phyloP scores from a whole-genome alignment of 192 early-diverging fungal genomes.

The Backusella circina region DNA sequence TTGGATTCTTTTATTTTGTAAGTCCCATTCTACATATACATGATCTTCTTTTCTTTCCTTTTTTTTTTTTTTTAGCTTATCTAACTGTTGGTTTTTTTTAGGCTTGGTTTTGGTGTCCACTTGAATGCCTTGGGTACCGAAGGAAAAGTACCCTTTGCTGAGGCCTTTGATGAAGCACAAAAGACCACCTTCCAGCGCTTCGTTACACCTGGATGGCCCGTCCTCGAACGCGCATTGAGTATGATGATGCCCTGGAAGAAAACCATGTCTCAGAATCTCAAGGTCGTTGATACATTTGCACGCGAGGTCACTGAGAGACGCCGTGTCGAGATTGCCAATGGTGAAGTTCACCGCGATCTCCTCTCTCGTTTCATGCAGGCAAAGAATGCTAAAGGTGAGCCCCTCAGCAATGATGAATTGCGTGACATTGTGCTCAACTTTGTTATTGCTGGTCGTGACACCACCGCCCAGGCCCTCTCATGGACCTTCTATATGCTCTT shows the following conservation, averaged over 20 bases:
- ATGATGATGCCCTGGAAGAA: conserved; percentile 11
- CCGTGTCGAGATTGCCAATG: conserved; percentile 19
- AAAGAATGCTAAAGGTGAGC: conserved; percentile 19
- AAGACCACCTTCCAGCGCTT: conserved; percentile 21
- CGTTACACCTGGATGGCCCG: conserved; percentile 17
- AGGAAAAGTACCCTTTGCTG: conserved; percentile 43
- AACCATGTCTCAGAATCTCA: conserved; percentile 21
- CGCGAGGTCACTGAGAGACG: conserved; percentile 20
- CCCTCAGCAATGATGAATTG: conserved; percentile 25
- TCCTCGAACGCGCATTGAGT: not conserved
- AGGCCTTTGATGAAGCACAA: conserved; percentile 47
- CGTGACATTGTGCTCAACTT: conserved; percentile 35
- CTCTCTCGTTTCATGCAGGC: conserved; percentile 32
- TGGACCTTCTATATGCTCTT: conserved; percentile 45
- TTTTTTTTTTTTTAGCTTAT: not conserved
- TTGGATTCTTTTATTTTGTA: conserved; percentile 49
- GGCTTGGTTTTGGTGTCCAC: conserved; percentile 43
- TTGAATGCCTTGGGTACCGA: conserved; percentile 36
- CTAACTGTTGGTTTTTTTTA: not conserved
- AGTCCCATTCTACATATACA: not conserved
- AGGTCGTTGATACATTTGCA: conserved; percentile 26
- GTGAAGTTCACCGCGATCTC: conserved; percentile 18
- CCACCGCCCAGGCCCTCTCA: conserved; percentile 46
- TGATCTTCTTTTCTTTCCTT: not conserved
- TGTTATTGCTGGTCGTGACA: conserved; percentile 41